phyloP scores from a whole-genome alignment of 495 filamentous ascomycete species.

The Tuber umbilicatum region DNA sequence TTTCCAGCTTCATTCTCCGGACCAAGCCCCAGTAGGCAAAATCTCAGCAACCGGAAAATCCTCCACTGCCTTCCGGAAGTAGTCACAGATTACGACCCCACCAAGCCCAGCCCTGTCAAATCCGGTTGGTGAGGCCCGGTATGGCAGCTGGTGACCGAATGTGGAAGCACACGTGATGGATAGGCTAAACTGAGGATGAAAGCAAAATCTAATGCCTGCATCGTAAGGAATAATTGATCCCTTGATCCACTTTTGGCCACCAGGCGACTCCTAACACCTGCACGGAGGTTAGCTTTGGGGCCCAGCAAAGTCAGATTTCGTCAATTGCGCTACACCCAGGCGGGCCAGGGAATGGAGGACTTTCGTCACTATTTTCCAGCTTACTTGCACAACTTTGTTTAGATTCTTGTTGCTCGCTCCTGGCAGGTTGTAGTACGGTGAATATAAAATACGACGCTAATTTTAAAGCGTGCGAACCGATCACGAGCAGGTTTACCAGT shows the following conservation, averaged over 20 bases:
- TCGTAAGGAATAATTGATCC: neutral
- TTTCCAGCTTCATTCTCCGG: neutral
- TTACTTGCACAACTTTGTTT: neutral
- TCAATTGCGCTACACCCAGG: neutral
- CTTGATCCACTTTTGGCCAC: neutral
- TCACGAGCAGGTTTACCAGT: neutral
- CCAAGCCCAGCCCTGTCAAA: neutral
- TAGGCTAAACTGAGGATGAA: neutral
- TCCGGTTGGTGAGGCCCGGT: too few relatives aligned
- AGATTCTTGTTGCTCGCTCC: too few relatives aligned
- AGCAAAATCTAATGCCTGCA: neutral
- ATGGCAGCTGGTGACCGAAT: too few relatives aligned
- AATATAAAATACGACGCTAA: neutral
- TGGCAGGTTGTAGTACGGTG: neutral
- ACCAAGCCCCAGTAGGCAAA: neutral
- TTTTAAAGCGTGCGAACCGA: neutral
- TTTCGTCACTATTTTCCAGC: neutral
- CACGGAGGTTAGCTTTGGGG: neutral
- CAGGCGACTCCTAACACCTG: neutral
- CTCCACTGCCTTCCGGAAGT: neutral
- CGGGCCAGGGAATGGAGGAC: neutral
- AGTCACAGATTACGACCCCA: neutral
- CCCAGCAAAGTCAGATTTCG: neutral
- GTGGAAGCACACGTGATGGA: neutral
- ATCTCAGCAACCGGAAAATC: neutral